These are phyloP conservation scores for Thelephora ganbajun DNA, from an alignment of 768 basidiomycete genomes.

Conservation along the genomic window DNA sequence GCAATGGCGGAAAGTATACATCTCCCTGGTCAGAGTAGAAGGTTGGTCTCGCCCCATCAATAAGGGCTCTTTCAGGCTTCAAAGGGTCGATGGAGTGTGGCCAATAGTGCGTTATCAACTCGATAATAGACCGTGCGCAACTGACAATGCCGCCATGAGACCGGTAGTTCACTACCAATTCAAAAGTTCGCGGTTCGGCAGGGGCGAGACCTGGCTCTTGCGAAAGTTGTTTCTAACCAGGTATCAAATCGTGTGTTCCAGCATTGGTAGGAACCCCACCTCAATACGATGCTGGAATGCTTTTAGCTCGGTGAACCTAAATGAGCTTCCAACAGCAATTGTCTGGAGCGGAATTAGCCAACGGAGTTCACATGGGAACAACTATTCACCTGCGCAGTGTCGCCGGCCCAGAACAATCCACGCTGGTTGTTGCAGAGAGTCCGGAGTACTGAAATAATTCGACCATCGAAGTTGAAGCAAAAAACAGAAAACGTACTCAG, in stretches of 20 bases:
- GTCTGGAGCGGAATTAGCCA: slow-evolving; percentile 27
- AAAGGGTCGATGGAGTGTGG: slow-evolving; percentile 49
- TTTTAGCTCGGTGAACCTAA: slow-evolving; percentile 58
- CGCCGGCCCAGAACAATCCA: slow-evolving; percentile 69
- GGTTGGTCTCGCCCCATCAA: slow-evolving; percentile 40
- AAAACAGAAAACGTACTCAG: slow-evolving; percentile 26
- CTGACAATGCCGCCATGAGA: slow-evolving; percentile 66
- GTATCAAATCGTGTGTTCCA: slow-evolving; percentile 1
- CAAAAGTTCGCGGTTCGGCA: slow-evolving; percentile 28
- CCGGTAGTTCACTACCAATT: slow-evolving; percentile 51
- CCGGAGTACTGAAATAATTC: slow-evolving; percentile 34
- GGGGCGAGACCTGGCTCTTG: slow-evolving; percentile 7
- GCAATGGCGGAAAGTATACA: neutral
- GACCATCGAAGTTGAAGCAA: neutral
- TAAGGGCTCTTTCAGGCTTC: slow-evolving; percentile 37
- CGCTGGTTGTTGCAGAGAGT: slow-evolving; percentile 48
- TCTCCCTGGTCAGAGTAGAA: slow-evolving; percentile 34
- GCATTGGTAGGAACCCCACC: slow-evolving; percentile 19
- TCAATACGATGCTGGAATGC: slow-evolving; percentile 52
- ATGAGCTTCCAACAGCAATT: slow-evolving; percentile 59
- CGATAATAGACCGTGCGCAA: slow-evolving; percentile 50
- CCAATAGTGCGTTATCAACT: slow-evolving; percentile 49
- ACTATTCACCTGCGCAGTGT: slow-evolving; percentile 32
- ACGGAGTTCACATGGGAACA: neutral
- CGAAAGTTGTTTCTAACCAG: neutral